phyloP scores from a whole-genome alignment of 495 filamentous ascomycete species.

The Annulohypoxylon maeteangense region DNA sequence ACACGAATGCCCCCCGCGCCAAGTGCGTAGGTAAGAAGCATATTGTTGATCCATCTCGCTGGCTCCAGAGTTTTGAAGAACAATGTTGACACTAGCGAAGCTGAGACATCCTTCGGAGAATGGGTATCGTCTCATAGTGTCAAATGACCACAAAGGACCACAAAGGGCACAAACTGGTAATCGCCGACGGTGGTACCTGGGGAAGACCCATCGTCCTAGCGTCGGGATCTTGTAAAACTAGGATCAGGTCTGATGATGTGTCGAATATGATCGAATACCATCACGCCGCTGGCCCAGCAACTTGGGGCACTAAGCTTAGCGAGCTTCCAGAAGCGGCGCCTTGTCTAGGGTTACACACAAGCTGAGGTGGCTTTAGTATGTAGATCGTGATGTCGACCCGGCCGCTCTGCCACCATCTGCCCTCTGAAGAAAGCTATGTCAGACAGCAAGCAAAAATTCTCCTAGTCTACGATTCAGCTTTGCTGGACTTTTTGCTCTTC shows the following conservation, averaged over 20 bases:
- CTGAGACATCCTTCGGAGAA: constrained; percentile 36
- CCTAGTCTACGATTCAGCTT: constrained; percentile 1
- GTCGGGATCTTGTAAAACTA: constrained; percentile 13
- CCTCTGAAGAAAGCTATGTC: neutral
- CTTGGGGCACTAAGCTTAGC: constrained; percentile 32
- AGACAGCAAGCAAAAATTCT: neutral
- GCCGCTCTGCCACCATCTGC: neutral
- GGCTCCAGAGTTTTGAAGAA: neutral
- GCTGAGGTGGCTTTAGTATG: constrained; percentile 31
- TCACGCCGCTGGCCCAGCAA: constrained; percentile 37
- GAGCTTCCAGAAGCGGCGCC: constrained; percentile 22
- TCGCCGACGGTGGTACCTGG: constrained; percentile 18
- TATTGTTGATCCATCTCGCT: neutral
- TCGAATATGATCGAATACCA: constrained; percentile 13
- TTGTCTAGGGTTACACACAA: constrained; percentile 16
- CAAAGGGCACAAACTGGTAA: constrained; percentile 7
- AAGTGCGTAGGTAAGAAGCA: constrained; percentile 20
- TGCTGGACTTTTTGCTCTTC: neutral
- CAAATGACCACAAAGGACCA: constrained; percentile 6
- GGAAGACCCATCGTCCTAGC: constrained; percentile 8
- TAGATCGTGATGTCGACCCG: constrained; percentile 37
- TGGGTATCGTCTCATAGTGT: constrained; percentile 15
- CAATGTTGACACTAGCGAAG: constrained; percentile 13
- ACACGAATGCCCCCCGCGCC: constrained; percentile 1
- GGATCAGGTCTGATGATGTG: constrained; percentile 15